Conservation (phyloP, 768 basidiomycete genomes). For the Collybia sp. region DNA sequence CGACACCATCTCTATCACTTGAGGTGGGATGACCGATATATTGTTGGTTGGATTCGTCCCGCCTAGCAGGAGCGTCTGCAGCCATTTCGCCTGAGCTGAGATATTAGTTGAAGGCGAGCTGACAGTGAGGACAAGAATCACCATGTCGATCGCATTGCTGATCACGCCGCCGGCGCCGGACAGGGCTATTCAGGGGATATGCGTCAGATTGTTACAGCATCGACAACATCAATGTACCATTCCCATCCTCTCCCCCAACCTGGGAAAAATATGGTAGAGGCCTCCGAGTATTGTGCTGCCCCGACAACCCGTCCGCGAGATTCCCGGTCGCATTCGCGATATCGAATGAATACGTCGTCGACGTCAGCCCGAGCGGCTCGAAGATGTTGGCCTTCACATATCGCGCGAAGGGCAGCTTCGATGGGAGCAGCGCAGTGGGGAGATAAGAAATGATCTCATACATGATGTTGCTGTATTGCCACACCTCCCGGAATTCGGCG, state of each 20-base stretch:
- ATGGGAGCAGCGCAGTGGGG: slow-evolving; percentile 18
- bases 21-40: slow-evolving; percentile 16
- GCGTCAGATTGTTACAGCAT: background rate
- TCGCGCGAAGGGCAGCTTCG: slow-evolving; percentile 18
- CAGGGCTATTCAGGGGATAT: slow-evolving; percentile 18
- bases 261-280: slow-evolving; percentile 15
- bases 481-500: slow-evolving; percentile 20
- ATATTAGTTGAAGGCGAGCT: background rate
- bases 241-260: slow-evolving; percentile 17
- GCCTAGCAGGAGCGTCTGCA: slow-evolving; percentile 16
- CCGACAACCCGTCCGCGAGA: slow-evolving; percentile 15
- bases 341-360: slow-evolving; percentile 24
- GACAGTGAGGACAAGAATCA: slow-evolving; percentile 2
- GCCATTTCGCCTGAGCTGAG: slow-evolving; percentile 14
- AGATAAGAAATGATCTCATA: slow-evolving; percentile 17
- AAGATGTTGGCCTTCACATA: slow-evolving; percentile 28
- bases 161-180: slow-evolving; percentile 24
- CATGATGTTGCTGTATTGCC: slow-evolving; percentile 25
- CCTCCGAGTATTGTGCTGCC: slow-evolving; percentile 7
- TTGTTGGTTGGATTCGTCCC: slow-evolving; percentile 22
- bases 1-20: slow-evolving; percentile 15
- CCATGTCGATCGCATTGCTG: slow-evolving; percentile 18
- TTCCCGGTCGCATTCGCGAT: slow-evolving; percentile 17
- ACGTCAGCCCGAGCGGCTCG: slow-evolving; percentile 18
- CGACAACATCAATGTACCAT: slow-evolving; percentile 11